Evolutionary conservation across 2,329 filamentous ascomycete species (phyloP), one percentile per base, ranked within the genome.

Genomic region (Gremmenia infestans): DNA sequence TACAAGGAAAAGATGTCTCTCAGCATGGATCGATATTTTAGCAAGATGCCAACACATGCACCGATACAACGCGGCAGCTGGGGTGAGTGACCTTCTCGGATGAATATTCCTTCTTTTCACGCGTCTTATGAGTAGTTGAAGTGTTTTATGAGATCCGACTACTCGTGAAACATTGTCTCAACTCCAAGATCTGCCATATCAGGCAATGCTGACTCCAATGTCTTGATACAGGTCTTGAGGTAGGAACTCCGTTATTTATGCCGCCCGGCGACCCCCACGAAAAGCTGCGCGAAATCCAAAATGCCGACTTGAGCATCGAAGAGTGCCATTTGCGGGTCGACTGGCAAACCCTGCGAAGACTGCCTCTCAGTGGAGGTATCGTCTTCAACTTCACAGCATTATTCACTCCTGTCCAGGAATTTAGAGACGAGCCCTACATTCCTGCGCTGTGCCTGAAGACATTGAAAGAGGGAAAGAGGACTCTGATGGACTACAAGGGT

Each of bases 351-450:
- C 74, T 96, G 4, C 83, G 91, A 1, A 82, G 91, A 2, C 73
- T 96, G 0, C 90, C 91, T 0, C 75, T 96, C 0, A 91, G 87
- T 0, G 89, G 82, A 0, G 86, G 81, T 0, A 76, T 96, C 1
- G 81, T 91, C 0, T 96, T 96, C 75, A 95, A 94, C 70, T 96
- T 93, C 80, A 95, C 93, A 68, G 89, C 87, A 0, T 71, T 94
- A 0, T 95, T 95, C 71, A 94, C 89, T 0, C 87, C 88, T 0
- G 70, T 96, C 0, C 69, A 77, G 0, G 83, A 87, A 60, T 84
- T 95, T 55, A 75, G 81, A 2, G 77, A 87, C 55, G 91, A 96
- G 69, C 81, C 88, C 0, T 87, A 83, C 48, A 74, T 96, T 0
- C 91, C 91, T 0, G 81, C 80, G 0, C 68, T 95, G 5, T 52